Percentiles rank a stretch among this genome's conserved stretches.
Evolutionary conservation across 345 rosid genomes (phyloP).

Genomic region (Erysimum cheiranthoides): DNA sequence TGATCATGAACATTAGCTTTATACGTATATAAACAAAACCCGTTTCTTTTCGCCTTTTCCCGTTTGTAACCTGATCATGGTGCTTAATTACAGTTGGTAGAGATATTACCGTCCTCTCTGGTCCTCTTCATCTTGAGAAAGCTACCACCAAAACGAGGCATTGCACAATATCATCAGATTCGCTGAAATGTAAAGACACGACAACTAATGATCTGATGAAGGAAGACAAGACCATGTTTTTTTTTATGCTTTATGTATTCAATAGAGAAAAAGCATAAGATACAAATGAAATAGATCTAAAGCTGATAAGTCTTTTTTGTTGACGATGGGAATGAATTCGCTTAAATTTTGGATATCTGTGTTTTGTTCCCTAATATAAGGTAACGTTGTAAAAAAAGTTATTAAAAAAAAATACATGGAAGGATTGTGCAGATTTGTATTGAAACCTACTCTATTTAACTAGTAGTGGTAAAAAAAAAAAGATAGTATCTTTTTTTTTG

Average conservation of each 20-base stretch:
- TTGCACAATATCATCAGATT: conserved; percentile 82
- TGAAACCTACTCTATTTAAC: not conserved
- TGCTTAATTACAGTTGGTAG: conserved; percentile 68
- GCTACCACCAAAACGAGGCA: conserved; percentile 88
- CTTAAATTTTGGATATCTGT: conserved; percentile 1
- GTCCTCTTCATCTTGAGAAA: conserved; percentile 92
- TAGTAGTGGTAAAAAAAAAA: too few relatives aligned
- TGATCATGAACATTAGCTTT: not conserved
- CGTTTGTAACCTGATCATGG: conserved; percentile 15
- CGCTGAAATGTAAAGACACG: conserved; percentile 52
- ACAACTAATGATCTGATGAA: conserved; percentile 30
- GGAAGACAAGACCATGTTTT: conserved; percentile 11
- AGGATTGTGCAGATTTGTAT: conserved; percentile 3
- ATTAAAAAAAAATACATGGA: not conserved
- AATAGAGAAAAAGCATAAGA: conserved; percentile 13
- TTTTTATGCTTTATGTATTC: conserved; percentile 7
- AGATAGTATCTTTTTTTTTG: too few relatives aligned
- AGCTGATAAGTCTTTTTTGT: conserved; percentile 32
- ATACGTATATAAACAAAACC: not conserved
- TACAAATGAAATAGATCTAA: conserved; percentile 18
- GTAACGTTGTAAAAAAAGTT: conserved; percentile 34
- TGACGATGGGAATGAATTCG: conserved; percentile 20
- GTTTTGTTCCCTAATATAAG: conserved; percentile 32
- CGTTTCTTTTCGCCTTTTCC: not conserved
- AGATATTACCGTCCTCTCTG: conserved; percentile 83